phyloP scores from a whole-genome alignment of 257 asterid species.

The Solanum dulcamara region DNA sequence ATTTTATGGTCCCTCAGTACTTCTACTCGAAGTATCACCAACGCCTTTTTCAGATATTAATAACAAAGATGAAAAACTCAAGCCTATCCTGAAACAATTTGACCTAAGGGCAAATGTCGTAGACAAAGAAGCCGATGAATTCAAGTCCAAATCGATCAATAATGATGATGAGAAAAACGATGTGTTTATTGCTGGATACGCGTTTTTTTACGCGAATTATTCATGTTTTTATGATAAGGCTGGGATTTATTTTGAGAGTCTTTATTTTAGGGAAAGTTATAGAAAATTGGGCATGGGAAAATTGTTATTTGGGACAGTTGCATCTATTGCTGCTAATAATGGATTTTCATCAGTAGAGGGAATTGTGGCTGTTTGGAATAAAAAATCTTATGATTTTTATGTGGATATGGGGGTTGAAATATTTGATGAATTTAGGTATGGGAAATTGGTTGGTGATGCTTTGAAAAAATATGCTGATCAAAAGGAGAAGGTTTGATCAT shows the following conservation, averaged over 20 bases:
- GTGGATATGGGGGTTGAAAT: constrained; percentile 4
- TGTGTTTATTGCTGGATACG: neutral
- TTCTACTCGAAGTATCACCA: constrained; percentile 1
- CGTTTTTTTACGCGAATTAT: constrained; percentile 2
- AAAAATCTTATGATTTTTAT: constrained; percentile 4
- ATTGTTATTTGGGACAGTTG: constrained; percentile 1
- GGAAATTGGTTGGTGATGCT: constrained; percentile 4
- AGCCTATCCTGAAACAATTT: neutral
- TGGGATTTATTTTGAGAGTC: constrained; percentile 6
- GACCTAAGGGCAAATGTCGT: neutral
- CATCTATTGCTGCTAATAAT: constrained; percentile 3
- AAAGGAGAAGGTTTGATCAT: neutral
- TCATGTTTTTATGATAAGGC: constrained; percentile 2
- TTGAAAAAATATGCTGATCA: constrained; percentile 1
- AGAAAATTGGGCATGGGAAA: constrained; percentile 2
- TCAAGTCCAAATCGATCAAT: neutral
- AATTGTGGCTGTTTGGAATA: constrained; percentile 9
- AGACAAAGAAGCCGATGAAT: neutral
- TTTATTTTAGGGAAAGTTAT: constrained; percentile 2
- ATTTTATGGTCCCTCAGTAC: neutral
- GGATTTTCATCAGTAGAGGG: constrained; percentile 5
- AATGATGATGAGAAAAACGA: neutral
- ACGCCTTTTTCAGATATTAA: neutral
- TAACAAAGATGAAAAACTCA: neutral
- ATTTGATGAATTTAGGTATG: constrained; percentile 8